A percentile compares a stretch with the other conserved stretches of the same genome.
phyloP scores from a whole-genome alignment of 2,329 filamentous ascomycete species.

The Plenodomus biglobosus region DNA sequence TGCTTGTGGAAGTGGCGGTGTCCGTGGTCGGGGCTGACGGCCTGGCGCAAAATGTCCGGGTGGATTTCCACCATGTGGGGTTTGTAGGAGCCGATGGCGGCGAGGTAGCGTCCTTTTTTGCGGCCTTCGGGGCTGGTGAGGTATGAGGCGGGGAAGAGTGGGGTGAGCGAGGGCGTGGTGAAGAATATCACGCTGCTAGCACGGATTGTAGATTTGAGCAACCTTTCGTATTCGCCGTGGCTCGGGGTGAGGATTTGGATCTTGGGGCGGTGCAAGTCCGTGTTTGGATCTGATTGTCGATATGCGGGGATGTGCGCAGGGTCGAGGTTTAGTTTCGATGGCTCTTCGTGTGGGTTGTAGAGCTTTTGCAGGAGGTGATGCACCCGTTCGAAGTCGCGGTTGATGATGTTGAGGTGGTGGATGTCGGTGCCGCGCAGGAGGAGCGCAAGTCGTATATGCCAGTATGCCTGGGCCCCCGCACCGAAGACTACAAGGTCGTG shows the following conservation, averaged over 20 bases:
- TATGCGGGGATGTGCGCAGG: conserved; percentile 15
- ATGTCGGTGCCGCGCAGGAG: conserved; percentile 70
- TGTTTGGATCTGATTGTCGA: conserved; percentile 9
- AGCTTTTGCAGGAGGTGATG: conserved; percentile 56
- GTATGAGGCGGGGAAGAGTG: conserved; percentile 73
- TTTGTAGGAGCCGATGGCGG: conserved; percentile 71
- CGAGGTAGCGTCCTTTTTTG: conserved; percentile 69
- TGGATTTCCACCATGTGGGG: conserved; percentile 82
- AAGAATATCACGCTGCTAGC: conserved; percentile 82
- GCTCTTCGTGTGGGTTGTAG: conserved; percentile 51
- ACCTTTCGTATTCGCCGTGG: conserved; percentile 68
- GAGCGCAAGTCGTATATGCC: conserved; percentile 85
- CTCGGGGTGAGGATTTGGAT: conserved; percentile 70
- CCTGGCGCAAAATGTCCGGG: conserved; percentile 69
- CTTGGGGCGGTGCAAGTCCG: conserved; percentile 48
- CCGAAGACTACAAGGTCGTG: conserved; percentile 83
- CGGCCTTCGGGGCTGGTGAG: conserved; percentile 72
- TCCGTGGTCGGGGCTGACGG: conserved; percentile 55
- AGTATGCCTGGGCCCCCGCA: conserved; percentile 86
- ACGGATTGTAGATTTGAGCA: conserved; percentile 70
- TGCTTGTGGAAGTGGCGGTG: conserved; percentile 67
- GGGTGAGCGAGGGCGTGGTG: conserved; percentile 74
- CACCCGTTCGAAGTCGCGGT: conserved; percentile 66
- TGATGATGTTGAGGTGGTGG: conserved; percentile 79
- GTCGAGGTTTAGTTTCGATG: conserved; percentile 14